A percentile compares a stretch with the other conserved stretches of the same genome.
Conservation (phyloP, 2,329 filamentous ascomycete genomes). For the Aureobasidium sp. region DNA sequence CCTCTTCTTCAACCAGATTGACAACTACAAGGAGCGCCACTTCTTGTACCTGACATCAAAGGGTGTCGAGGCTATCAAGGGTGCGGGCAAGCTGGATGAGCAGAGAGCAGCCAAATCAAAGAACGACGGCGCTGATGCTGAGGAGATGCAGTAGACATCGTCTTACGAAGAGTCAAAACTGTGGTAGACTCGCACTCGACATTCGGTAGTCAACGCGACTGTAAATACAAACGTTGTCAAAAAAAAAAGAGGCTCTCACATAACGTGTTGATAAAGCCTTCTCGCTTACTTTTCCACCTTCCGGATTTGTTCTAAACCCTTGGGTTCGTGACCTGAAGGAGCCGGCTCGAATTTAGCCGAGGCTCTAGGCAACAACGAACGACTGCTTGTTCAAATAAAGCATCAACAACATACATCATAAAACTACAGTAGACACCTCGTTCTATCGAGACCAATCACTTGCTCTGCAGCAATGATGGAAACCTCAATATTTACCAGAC, state of each 20-base stretch:
- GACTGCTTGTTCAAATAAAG: not conserved
- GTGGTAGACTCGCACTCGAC: not conserved
- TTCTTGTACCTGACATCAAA: slow-evolving; percentile 46
- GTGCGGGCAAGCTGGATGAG: slow-evolving; percentile 2
- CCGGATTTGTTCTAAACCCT: not conserved
- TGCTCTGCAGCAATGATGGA: not conserved
- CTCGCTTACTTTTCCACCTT: not conserved
- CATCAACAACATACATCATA: not conserved
- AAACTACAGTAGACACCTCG: not conserved
- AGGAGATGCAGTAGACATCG: not conserved
- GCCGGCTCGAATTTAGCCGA: not conserved
- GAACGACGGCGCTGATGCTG: slow-evolving; percentile 6
- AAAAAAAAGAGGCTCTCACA: not conserved
- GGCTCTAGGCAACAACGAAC: not conserved
- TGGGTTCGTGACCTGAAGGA: not conserved
- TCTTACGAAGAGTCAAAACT: not conserved
- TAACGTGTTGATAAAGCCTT: not conserved
- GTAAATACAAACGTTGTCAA: not conserved
- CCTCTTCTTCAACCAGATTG: slow-evolving; percentile 45
- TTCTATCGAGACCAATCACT: not conserved
- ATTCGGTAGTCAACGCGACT: too few species aligned
- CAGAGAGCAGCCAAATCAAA: not conserved
- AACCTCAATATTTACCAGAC: not conserved
- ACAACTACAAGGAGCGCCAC: slow-evolving; percentile 43
- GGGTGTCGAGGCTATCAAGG: slow-evolving; percentile 37